phyloP scores from a whole-genome alignment of 2,329 filamentous ascomycete genomes.

The Elsinoe ampelina region DNA sequence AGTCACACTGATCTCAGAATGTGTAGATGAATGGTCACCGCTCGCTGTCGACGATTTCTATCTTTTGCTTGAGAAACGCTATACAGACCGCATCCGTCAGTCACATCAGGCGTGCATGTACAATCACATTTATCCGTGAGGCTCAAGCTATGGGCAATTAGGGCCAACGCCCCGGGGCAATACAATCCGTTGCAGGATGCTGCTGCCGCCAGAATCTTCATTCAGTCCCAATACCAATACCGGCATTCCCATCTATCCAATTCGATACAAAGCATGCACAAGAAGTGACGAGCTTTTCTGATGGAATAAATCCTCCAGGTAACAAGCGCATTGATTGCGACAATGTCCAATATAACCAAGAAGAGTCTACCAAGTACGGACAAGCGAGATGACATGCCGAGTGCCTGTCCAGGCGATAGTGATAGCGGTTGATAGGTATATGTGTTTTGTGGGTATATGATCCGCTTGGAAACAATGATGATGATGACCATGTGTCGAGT shows the following conservation, averaged over 20 bases:
- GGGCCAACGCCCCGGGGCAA: not conserved
- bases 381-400: not conserved
- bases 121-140: slow-evolving; percentile 2
- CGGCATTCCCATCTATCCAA: not conserved
- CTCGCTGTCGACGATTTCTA: too few relatives aligned
- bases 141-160: not conserved
- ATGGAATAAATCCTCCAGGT: not conserved
- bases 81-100: not conserved
- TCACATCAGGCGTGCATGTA: not conserved
- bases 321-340: slow-evolving; percentile 9
- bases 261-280: not conserved
- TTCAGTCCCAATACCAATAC: slow-evolving; percentile 2
- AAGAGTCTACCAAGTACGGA: not conserved
- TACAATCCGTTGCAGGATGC: not conserved
- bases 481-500: not conserved
- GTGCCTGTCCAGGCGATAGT: not conserved
- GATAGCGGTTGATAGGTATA: not conserved
- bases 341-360: not conserved
- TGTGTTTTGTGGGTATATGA: not conserved
- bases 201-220: not conserved
- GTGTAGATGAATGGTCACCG: too few relatives aligned
- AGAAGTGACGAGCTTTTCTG: not conserved
- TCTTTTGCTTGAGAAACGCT: too few relatives aligned
- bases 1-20: not conserved
- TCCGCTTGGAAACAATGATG: not conserved